Percentiles rank a stretch among this genome's conserved stretches.
Conservation (phyloP, 2,329 filamentous ascomycete species). For the Erysiphe pulchra region DNA sequence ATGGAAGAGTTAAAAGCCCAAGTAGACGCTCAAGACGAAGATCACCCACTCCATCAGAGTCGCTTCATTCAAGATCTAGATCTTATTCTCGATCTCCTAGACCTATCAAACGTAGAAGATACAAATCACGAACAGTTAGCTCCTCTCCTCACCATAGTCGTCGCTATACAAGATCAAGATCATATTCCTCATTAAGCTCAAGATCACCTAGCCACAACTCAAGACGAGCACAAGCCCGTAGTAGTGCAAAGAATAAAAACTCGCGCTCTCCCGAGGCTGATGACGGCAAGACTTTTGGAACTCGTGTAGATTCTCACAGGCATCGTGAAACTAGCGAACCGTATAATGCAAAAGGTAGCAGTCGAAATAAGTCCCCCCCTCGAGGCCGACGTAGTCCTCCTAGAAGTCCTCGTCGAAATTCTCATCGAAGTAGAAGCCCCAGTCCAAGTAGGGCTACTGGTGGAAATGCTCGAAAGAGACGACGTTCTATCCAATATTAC, state of each 20-base stretch:
- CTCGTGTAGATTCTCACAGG: conserved; percentile 6
- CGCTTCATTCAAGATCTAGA: conserved; percentile 5
- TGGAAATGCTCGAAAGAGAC: conserved; percentile 11
- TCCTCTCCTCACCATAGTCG: conserved; percentile 10
- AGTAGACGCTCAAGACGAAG: conserved; percentile 11
- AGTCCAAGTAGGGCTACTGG: conserved; percentile 5
- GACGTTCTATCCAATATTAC: conserved; percentile 14
- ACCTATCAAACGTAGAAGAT: conserved; percentile 11
- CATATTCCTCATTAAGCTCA: conserved; percentile 8
- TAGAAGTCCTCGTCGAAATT: not conserved
- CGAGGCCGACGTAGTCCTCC: conserved; percentile 7
- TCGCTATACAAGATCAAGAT: conserved; percentile 12
- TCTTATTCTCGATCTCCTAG: conserved; percentile 9
- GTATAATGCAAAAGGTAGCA: conserved; percentile 14
- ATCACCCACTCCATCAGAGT: conserved; percentile 7
- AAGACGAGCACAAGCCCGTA: conserved; percentile 4
- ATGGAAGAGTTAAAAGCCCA: conserved; percentile 10
- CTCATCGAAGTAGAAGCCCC: conserved; percentile 4
- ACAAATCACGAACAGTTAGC: conserved; percentile 9
- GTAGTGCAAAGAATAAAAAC: conserved; percentile 4
- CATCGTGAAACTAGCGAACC: conserved; percentile 11
- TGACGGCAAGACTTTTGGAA: conserved; percentile 4
- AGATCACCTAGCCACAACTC: conserved; percentile 8
- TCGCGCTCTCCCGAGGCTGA: conserved; percentile 8
- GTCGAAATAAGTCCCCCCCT: conserved; percentile 12